Evolutionary conservation across 2,329 filamentous ascomycete genomes (phyloP).

Genomic region (Exutisphaerella laricina): DNA sequence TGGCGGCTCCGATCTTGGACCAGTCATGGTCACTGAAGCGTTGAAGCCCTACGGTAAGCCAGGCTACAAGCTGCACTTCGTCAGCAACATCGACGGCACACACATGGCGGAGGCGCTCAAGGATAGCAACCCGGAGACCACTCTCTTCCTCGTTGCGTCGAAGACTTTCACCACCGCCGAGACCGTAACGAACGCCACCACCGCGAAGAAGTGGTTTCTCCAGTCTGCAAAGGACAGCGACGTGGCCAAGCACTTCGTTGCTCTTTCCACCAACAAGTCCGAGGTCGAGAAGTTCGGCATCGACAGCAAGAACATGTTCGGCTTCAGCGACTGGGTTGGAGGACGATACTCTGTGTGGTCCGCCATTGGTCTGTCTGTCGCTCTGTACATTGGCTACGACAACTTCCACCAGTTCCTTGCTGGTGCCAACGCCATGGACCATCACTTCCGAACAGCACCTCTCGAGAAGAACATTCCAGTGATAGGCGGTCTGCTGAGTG

Average conservation of each 20-base stretch:
- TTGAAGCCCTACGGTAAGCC: slow-evolving; percentile 89
- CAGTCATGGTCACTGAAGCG: slow-evolving; percentile 98
- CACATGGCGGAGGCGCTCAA: slow-evolving; percentile 92
- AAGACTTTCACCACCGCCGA: slow-evolving; percentile 99
- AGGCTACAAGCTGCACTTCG: slow-evolving; percentile 88
- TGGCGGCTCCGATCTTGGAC: slow-evolving; percentile 93
- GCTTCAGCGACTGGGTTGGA: slow-evolving; percentile 97
- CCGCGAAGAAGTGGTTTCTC: slow-evolving; percentile 95
- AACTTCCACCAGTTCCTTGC: slow-evolving; percentile 96
- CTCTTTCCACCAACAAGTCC: slow-evolving; percentile 87
- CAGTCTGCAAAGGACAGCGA: slow-evolving; percentile 64
- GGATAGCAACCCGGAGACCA: slow-evolving; percentile 88
- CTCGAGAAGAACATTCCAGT: slow-evolving; percentile 92
- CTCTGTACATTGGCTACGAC: slow-evolving; percentile 91
- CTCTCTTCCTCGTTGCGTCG: slow-evolving; percentile 96
- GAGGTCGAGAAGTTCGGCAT: slow-evolving; percentile 99
- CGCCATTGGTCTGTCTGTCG: slow-evolving; percentile 91
- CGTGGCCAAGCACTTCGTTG: slow-evolving; percentile 98
- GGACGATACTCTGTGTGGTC: slow-evolving; percentile 99
- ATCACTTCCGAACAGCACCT: slow-evolving; percentile 89
- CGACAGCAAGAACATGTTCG: slow-evolving; percentile 99
- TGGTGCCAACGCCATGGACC: slow-evolving; percentile 96
- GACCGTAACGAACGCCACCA: slow-evolving; percentile 95
- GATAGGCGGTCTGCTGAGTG: slow-evolving; percentile 84
- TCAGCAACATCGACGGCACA: slow-evolving; percentile 99